phyloP scores from a whole-genome alignment of 805 yeast genomes.

The Monosporozyma servazzii region DNA sequence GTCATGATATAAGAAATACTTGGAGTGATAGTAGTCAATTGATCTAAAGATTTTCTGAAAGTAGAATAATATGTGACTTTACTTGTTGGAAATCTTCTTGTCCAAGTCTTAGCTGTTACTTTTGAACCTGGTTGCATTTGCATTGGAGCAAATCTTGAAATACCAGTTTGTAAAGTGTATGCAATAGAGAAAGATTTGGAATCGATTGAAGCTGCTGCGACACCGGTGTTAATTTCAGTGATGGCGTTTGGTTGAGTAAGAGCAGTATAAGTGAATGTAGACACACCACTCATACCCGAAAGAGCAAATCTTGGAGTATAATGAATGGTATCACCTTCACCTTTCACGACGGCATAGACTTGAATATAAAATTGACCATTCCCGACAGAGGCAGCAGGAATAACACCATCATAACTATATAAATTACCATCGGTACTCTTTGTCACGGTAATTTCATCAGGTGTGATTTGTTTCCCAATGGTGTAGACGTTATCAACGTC shows the following conservation, averaged over 20 bases:
- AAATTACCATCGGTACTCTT: conserved; percentile 13
- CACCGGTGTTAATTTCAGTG: conserved; percentile 16
- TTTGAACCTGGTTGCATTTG: conserved; percentile 74
- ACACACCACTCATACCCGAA: conserved; percentile 60
- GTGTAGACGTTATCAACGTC: conserved; percentile 35
- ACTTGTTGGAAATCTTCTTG: conserved; percentile 58
- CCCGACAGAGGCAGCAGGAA: conserved; percentile 40
- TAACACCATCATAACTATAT: conserved; percentile 33
- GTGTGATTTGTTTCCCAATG: conserved; percentile 24
- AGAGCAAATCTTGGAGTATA: conserved; percentile 60
- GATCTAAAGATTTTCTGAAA: conserved; percentile 24
- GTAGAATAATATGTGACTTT: conserved; percentile 54
- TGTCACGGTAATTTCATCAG: conserved; percentile 20
- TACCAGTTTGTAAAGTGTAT: conserved; percentile 72
- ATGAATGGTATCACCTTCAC: conserved; percentile 45
- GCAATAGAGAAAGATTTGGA: conserved; percentile 53
- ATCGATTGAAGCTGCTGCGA: conserved; percentile 35
- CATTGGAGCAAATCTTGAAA: conserved; percentile 82
- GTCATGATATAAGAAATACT: conserved; percentile 70
- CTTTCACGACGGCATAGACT: conserved; percentile 37
- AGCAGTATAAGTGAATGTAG: conserved; percentile 40
- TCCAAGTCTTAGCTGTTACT: conserved; percentile 60
- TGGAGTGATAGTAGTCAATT: conserved; percentile 66
- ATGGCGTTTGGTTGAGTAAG: conserved; percentile 37
- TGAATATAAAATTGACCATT: conserved; percentile 71